Evolutionary conservation across 2,329 filamentous ascomycete species (phyloP).

Genomic region (Fusarium caatingaense): DNA sequence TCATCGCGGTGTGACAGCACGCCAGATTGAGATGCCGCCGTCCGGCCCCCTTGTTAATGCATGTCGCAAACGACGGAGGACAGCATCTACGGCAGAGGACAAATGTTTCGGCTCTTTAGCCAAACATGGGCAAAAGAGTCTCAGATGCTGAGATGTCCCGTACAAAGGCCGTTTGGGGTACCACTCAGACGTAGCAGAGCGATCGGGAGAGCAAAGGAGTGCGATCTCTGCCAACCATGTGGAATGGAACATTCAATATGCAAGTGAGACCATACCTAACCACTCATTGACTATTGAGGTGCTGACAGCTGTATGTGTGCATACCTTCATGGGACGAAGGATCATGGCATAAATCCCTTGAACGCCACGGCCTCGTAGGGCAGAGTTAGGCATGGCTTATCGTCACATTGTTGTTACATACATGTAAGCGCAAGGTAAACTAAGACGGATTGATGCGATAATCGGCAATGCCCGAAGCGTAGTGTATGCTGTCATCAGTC

Average conservation of each 20-base stretch:
- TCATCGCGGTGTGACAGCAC: constrained; percentile 29
- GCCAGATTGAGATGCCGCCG: constrained; percentile 28
- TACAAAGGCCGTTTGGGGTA: constrained; percentile 18
- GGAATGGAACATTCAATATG: constrained; percentile 15
- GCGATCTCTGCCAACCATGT: constrained; percentile 8
- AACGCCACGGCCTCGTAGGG: constrained; percentile 24
- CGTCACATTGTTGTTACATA: constrained; percentile 20
- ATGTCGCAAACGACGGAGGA: constrained; percentile 29
- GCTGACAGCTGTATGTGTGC: constrained; percentile 16
- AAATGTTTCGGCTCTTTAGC: constrained; percentile 42
- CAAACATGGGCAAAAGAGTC: constrained; percentile 32
- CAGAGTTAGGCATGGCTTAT: constrained; percentile 14
- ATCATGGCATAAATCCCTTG: constrained; percentile 17
- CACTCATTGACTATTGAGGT: background rate
- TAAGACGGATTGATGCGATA: constrained; percentile 5
- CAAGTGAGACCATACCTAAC: constrained; percentile 9
- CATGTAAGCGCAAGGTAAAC: constrained; percentile 17
- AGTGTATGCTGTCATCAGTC: constrained; percentile 23
- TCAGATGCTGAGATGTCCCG: constrained; percentile 19
- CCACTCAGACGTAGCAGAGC: constrained; percentile 6
- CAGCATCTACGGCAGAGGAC: constrained; percentile 28
- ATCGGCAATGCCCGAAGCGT: constrained; percentile 15
- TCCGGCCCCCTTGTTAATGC: constrained; percentile 18
- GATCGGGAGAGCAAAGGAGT: constrained; percentile 1
- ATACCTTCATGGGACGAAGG: constrained; percentile 11